Evolutionary conservation across 108 stramenopile genomes (phyloP).

Genomic region (Phaeodactylum tricornutum): DNA sequence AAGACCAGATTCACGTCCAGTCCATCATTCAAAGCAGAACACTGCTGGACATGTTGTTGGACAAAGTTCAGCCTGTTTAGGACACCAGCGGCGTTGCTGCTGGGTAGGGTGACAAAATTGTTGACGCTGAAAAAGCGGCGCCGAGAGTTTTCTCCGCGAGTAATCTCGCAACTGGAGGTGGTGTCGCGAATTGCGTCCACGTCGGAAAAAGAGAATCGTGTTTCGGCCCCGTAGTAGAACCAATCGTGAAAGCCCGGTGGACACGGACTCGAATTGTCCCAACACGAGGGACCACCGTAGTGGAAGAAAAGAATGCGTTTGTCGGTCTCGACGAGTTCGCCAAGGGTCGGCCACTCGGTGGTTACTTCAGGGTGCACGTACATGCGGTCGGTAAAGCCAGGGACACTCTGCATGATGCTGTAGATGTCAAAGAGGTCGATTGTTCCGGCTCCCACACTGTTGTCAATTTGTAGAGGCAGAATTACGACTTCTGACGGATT

Average conservation of each 20-base stretch:
- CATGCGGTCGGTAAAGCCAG: constrained; percentile 20
- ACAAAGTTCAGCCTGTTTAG: constrained; percentile 27
- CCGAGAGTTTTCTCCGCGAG: constrained; percentile 14
- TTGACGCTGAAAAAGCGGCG: constrained; percentile 40
- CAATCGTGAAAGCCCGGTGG: constrained; percentile 41
- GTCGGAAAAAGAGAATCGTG: constrained; percentile 30
- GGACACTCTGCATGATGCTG: constrained; percentile 8
- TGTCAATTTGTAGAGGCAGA: constrained; percentile 44
- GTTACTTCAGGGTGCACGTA: constrained; percentile 9
- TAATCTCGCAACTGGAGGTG: constrained; percentile 32
- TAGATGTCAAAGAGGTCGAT: constrained; percentile 16
- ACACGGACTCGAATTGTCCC: constrained; percentile 22
- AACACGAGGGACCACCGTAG: constrained; percentile 44
- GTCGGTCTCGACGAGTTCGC: constrained; percentile 28
- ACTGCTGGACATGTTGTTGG: constrained; percentile 22
- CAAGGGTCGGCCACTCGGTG: constrained; percentile 46
- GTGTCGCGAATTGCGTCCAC: constrained; percentile 30
- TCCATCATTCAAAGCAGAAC: constrained; percentile 9
- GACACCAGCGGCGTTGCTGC: constrained; percentile 9
- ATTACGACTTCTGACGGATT: constrained; percentile 52
- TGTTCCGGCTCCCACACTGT: constrained; percentile 4
- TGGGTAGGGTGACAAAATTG: constrained; percentile 36
- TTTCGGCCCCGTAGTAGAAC: constrained; percentile 46
- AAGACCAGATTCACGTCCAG: constrained; percentile 26
- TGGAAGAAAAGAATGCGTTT: constrained; percentile 59